Evolutionary conservation across 179 eudicot species (phyloP).

Genomic region (Nepenthes alata): DNA sequence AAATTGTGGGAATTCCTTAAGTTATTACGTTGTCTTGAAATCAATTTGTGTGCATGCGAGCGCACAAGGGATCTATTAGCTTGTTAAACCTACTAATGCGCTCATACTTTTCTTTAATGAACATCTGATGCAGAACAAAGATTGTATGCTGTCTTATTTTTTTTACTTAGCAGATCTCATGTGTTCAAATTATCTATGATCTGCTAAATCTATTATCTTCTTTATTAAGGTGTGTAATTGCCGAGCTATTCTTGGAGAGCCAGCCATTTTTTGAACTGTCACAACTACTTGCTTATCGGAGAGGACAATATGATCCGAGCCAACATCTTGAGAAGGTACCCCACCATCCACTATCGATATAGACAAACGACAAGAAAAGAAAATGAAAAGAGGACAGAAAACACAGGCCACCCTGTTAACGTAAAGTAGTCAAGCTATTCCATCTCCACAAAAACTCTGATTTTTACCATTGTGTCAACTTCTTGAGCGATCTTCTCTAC

Average conservation of each 20-base stretch:
- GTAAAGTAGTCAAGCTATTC: too few relatives aligned
- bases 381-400: neutral
- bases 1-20: too few relatives aligned
- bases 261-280: slow-evolving; percentile 93
- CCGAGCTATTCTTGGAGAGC: slow-evolving; percentile 94
- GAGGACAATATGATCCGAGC: slow-evolving; percentile 93
- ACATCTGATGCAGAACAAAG: neutral
- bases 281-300: slow-evolving; percentile 87
- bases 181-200: neutral
- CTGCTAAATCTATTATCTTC: neutral
- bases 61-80: too few relatives aligned
- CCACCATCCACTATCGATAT: neutral
- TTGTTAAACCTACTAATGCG: too few relatives aligned
- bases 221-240: slow-evolving; percentile 76
- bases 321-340: slow-evolving; percentile 90
- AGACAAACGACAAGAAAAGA: neutral
- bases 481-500: too few relatives aligned
- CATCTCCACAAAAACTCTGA: too few relatives aligned
- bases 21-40: too few relatives aligned
- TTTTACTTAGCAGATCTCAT: neutral
- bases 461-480: too few relatives aligned
- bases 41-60: too few relatives aligned
- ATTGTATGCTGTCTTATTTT: neutral
- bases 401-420: too few relatives aligned
- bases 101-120: too few relatives aligned